A percentile compares a stretch with the other conserved stretches of the same genome.
phyloP scores from a whole-genome alignment of 495 filamentous ascomycete genomes.

The Penicillium silybi region DNA sequence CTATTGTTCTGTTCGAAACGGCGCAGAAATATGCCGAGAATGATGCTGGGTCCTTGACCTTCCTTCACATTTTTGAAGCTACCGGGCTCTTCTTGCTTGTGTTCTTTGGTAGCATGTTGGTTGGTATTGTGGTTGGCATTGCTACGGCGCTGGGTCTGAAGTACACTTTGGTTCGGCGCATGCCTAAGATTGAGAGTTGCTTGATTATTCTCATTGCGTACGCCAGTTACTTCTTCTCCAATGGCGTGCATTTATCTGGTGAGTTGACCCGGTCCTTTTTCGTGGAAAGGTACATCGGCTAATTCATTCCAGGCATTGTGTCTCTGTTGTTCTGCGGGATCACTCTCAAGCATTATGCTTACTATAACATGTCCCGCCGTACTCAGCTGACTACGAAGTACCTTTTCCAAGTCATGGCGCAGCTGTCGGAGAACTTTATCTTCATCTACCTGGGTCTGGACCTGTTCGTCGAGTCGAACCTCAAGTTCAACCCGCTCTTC shows the following conservation, averaged over 20 bases:
- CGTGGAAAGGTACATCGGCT: background rate
- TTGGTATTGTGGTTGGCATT: conserved; percentile 84
- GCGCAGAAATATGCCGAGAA: conserved; percentile 80
- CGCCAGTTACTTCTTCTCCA: conserved; percentile 94
- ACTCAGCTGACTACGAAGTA: conserved; percentile 98
- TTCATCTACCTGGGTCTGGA: conserved; percentile 97
- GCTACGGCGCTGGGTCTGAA: conserved; percentile 83
- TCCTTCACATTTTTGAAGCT: conserved; percentile 79
- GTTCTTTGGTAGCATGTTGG: conserved; percentile 90
- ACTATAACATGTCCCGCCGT: conserved; percentile 98
- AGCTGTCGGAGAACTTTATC: conserved; percentile 97
- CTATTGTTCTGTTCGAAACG: conserved; percentile 97
- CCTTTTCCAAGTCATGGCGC: conserved; percentile 89
- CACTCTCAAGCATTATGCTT: conserved; percentile 96
- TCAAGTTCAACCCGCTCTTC: conserved; percentile 93
- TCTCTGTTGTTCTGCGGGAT: conserved; percentile 97
- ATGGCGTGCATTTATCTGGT: conserved; percentile 93
- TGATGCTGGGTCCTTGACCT: conserved; percentile 56
- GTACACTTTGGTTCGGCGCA: conserved; percentile 85
- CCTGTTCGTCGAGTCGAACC: conserved; percentile 79
- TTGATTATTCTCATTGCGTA: conserved; percentile 91
- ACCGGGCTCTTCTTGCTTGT: conserved; percentile 92
- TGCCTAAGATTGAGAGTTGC: conserved; percentile 95
- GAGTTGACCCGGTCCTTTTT: conserved; percentile 25
- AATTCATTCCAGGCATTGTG: conserved; percentile 71